A percentile compares a stretch with the other conserved stretches of the same genome.
phyloP scores from a whole-genome alignment of 1,284 basidiomycete genomes.

The Mycosarcoma maydis region DNA sequence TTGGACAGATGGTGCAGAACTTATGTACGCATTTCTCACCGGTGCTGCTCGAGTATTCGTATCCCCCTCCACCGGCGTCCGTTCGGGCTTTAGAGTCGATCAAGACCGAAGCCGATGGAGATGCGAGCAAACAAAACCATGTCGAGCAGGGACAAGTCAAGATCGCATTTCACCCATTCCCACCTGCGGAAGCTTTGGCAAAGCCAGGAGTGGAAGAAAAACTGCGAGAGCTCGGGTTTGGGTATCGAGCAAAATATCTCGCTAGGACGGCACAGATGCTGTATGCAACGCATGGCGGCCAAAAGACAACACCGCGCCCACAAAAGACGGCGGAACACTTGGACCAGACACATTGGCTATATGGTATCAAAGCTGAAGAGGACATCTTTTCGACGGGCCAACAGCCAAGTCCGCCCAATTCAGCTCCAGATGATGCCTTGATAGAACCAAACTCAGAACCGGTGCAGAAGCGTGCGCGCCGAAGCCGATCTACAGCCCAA shows the following conservation, averaged over 20 bases:
- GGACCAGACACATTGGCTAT: conserved; percentile 25
- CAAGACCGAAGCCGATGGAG: neutral
- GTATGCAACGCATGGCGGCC: conserved; percentile 67
- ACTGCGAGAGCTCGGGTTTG: conserved; percentile 87
- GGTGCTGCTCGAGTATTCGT: conserved; percentile 69
- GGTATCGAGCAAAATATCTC: conserved; percentile 92
- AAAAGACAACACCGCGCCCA: neutral
- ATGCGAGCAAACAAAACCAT: conserved; percentile 8
- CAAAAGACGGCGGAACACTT: conserved; percentile 8
- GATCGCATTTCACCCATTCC: conserved; percentile 82
- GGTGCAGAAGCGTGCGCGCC: conserved; percentile 11
- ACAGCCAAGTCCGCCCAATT: neutral
- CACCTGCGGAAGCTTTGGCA: conserved; percentile 77
- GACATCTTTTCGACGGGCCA: neutral
- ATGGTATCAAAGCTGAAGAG: conserved; percentile 28
- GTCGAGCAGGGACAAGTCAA: conserved; percentile 21
- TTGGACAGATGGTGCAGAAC: conserved; percentile 66
- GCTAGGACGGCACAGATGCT: conserved; percentile 83
- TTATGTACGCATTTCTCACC: conserved; percentile 70
- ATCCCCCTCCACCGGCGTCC: conserved; percentile 47
- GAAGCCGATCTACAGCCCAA: neutral
- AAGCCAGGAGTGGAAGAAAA: conserved; percentile 70
- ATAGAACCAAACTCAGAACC: neutral
- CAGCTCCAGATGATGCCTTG: neutral
- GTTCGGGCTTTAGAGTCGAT: conserved; percentile 38